A percentile compares a stretch with the other conserved stretches of the same genome.
These are phyloP conservation scores for Ophiostoma quercus DNA, from an alignment of 2,329 filamentous ascomycete species.

Conservation along the genomic window DNA sequence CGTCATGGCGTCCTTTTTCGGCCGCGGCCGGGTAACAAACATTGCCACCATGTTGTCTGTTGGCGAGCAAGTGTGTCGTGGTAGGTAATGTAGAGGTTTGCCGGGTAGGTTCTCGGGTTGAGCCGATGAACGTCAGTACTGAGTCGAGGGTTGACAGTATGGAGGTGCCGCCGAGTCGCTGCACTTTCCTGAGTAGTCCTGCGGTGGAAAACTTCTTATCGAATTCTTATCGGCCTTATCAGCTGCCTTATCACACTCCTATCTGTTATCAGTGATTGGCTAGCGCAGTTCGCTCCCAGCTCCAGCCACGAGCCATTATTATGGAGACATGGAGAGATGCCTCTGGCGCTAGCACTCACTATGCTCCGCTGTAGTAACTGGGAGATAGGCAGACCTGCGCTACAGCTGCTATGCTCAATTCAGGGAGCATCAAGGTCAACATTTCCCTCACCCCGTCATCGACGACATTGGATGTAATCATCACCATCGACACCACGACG, in stretches of 20 bases:
- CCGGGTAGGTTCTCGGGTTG: neutral
- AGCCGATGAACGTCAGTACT: neutral
- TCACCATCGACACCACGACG: conserved; percentile 10
- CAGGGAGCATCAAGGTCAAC: conserved; percentile 13
- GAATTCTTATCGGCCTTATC: neutral
- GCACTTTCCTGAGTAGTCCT: neutral
- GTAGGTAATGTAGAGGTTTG: neutral
- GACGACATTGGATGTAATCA: conserved; percentile 1
- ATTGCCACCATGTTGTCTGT: conserved; percentile 17
- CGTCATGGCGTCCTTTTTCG: conserved; percentile 50
- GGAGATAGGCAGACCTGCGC: neutral
- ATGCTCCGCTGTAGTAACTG: neutral
- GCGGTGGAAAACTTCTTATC: conserved; percentile 16
- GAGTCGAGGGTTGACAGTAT: neutral
- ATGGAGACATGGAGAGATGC: neutral
- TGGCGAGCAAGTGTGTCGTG: neutral
- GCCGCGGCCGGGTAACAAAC: conserved; percentile 53
- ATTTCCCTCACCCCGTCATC: conserved; percentile 20
- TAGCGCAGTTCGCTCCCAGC: conserved; percentile 8
- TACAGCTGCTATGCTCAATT: conserved; percentile 3
- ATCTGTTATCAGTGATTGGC: conserved; percentile 4
- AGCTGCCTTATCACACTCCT: neutral
- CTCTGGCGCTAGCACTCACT: neutral
- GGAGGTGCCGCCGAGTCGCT: neutral
- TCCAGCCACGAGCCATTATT: conserved; percentile 15